These are phyloP conservation scores for Fusarium haematococcum DNA, from an alignment of 2,329 filamentous ascomycete species.

Conservation along the genomic window DNA sequence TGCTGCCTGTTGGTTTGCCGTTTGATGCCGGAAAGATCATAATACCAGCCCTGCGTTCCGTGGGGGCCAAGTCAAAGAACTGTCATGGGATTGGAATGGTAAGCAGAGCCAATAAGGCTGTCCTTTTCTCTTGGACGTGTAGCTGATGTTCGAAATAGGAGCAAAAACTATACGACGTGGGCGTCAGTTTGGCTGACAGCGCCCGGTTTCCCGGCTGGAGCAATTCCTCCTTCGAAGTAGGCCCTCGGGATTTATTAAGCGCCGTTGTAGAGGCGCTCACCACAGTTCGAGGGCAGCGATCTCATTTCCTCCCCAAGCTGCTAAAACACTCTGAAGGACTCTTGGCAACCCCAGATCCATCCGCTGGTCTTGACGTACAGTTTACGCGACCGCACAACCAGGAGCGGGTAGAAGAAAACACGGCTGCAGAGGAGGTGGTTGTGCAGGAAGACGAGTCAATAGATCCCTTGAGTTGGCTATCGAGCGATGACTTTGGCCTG, in stretches of 20 bases:
- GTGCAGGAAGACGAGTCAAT: constrained; percentile 1
- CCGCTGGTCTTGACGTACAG: constrained; percentile 13
- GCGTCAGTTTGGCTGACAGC: constrained; percentile 46
- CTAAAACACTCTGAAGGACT: constrained; percentile 41
- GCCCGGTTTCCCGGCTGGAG: constrained; percentile 34
- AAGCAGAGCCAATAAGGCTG: background rate
- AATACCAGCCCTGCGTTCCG: constrained; percentile 42
- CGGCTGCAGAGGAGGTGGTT: constrained; percentile 24
- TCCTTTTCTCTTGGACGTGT: rapidly evolving
- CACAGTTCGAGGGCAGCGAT: constrained; percentile 42
- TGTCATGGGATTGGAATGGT: constrained; percentile 50
- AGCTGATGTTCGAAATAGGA: constrained; percentile 30
- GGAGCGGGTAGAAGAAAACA: background rate
- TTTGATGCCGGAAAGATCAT: constrained; percentile 48
- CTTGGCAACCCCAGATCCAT: constrained; percentile 22
- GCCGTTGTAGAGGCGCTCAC: constrained; percentile 44
- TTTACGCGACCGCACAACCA: constrained; percentile 10
- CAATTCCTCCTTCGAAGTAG: constrained; percentile 40
- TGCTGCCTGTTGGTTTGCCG: constrained; percentile 39
- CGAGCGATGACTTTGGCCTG: constrained; percentile 9
- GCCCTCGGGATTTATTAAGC: constrained; percentile 45
- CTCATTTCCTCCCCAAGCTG: constrained; percentile 44
- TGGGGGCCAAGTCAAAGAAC: constrained; percentile 45
- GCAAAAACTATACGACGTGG: constrained; percentile 50
- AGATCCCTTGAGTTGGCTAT: constrained; percentile 10